Conservation (phyloP, 2,329 filamentous ascomycete genomes). For the Triangularia verruculosa region DNA sequence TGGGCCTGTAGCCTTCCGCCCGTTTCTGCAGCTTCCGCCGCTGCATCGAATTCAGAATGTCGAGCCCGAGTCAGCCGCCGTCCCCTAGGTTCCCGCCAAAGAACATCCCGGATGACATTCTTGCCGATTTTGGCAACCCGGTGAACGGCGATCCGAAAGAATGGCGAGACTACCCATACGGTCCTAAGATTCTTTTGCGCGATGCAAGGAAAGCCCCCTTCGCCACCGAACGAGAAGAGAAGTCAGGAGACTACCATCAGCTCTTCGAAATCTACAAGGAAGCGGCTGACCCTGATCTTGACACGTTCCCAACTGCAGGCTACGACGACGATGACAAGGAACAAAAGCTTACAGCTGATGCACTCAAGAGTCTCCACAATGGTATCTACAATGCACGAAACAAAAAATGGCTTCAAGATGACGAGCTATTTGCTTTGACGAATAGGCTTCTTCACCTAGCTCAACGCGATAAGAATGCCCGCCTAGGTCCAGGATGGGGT, state of each 20-base stretch:
- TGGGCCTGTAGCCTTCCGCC: neutral
- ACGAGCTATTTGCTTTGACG: conserved; percentile 1
- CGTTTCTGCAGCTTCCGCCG: neutral
- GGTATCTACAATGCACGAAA: neutral
- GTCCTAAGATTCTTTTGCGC: neutral
- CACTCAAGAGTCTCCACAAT: conserved; percentile 4
- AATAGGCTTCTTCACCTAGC: conserved; percentile 2
- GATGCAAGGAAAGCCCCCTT: neutral
- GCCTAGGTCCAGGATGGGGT: neutral
- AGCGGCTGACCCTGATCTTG: neutral
- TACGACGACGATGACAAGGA: neutral
- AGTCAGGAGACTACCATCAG: no score
- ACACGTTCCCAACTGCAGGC: neutral
- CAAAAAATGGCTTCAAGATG: neutral
- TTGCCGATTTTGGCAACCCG: neutral
- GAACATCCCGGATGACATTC: neutral
- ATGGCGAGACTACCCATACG: neutral
- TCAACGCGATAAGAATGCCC: conserved; percentile 8
- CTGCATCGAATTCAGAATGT: neutral
- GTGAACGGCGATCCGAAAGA: neutral
- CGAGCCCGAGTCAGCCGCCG: neutral
- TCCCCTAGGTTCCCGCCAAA: neutral
- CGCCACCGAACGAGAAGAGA: neutral
- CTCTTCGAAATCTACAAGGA: neutral
- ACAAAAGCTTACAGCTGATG: neutral